Conservation (phyloP, 1,284 basidiomycete species). For the Marasmius sp. region DNA sequence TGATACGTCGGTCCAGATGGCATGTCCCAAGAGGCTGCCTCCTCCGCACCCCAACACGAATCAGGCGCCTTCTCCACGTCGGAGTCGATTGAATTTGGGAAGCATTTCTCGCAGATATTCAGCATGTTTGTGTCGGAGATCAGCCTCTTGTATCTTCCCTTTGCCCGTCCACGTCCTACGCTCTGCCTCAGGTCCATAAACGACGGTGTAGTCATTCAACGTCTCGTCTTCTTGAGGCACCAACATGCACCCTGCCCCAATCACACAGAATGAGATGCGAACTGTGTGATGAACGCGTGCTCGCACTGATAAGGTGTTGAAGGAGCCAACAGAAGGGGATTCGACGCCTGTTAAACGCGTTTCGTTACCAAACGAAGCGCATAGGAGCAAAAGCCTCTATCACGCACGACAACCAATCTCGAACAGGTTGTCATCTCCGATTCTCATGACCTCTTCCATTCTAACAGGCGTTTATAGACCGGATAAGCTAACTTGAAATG, state of each 20-base stretch:
- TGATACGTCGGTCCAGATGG: too few relatives aligned
- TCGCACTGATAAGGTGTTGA: constrained; percentile 83
- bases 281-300: constrained; percentile 80
- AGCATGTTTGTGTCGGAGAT: constrained; percentile 82
- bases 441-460: constrained; percentile 81
- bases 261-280: constrained; percentile 76
- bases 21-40: too few relatives aligned
- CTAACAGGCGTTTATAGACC: constrained; percentile 34
- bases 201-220: constrained; percentile 83
- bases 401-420: constrained; percentile 86
- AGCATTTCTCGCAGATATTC: constrained; percentile 90
- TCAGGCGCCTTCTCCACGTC: constrained; percentile 57
- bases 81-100: constrained; percentile 81
- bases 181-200: constrained; percentile 77
- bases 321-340: constrained; percentile 77
- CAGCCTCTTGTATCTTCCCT: constrained; percentile 81
- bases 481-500: neutral
- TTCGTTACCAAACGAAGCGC: constrained; percentile 3
- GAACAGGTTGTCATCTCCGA: constrained; percentile 91
- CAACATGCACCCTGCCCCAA: constrained; percentile 79
- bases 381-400: neutral
- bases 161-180: constrained; percentile 83
- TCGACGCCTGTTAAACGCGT: constrained; percentile 65
- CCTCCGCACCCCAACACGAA: neutral
- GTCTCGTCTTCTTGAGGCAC: constrained; percentile 74